Conservation (phyloP, 495 filamentous ascomycete species). For the Antarctomyces pellizariae region DNA sequence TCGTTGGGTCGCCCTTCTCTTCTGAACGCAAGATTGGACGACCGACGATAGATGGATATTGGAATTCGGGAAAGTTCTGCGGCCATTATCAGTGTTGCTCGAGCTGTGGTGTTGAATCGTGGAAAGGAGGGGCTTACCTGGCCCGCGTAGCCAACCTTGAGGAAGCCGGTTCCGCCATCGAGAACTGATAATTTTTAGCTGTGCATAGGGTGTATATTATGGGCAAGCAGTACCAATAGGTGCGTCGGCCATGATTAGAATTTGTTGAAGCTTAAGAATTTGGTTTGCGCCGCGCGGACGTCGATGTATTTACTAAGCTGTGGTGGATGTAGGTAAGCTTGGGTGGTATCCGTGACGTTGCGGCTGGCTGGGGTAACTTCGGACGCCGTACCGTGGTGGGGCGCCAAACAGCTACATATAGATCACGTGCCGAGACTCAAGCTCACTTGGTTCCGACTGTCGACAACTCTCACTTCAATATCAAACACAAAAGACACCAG, state of each 20-base stretch:
- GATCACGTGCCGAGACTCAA: too few species aligned
- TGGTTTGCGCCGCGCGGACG: too few species aligned
- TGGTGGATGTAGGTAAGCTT: too few species aligned
- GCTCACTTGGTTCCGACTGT: too few species aligned
- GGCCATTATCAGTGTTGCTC: slow-evolving; percentile 5
- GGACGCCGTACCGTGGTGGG: too few species aligned
- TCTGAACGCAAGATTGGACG: slow-evolving; percentile 93
- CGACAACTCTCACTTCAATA: too few species aligned
- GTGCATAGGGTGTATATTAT: slow-evolving; percentile 1
- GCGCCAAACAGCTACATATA: too few species aligned
- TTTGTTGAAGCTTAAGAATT: slow-evolving; percentile 1
- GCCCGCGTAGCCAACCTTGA: slow-evolving; percentile 95
- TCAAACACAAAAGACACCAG: too few species aligned
- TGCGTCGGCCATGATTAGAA: slow-evolving; percentile 37
- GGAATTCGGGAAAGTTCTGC: slow-evolving; percentile 94
- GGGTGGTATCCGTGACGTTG: too few species aligned
- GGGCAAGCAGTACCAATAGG: slow-evolving; percentile 35
- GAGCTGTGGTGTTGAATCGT: slow-evolving; percentile 1
- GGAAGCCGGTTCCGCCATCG: slow-evolving; percentile 98
- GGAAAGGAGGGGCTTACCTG: slow-evolving; percentile 28
- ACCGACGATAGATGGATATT: slow-evolving; percentile 95
- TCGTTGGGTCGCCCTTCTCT: slow-evolving; percentile 34
- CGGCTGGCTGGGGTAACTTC: too few species aligned
- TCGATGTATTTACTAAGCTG: neutral
- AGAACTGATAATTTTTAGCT: slow-evolving; percentile 39